Conservation (phyloP, 2,329 filamentous ascomycete species). For the Chrysoporthe cubensis region DNA sequence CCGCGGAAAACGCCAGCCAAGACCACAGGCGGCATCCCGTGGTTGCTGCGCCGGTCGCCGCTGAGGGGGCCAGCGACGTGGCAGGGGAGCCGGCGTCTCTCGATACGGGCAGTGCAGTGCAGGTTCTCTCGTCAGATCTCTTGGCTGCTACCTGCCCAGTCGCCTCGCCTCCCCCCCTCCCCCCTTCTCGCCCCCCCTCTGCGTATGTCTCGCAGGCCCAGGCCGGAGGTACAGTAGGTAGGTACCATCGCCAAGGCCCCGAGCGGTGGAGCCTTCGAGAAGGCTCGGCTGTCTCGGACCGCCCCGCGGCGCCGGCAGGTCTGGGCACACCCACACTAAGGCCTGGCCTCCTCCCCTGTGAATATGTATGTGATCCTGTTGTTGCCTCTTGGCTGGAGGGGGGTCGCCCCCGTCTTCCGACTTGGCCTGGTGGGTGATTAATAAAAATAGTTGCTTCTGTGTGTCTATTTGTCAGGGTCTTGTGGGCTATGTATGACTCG, state of each 20-base stretch:
- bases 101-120: neutral
- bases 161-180: neutral
- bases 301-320: slow-evolving; percentile 15
- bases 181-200: neutral
- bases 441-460: too few species aligned
- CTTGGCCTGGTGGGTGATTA: too few species aligned
- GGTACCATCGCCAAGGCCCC: slow-evolving; percentile 13
- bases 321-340: neutral
- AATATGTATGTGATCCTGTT: too few species aligned
- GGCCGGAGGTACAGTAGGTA: neutral
- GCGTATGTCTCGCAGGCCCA: neutral
- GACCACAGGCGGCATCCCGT: too few species aligned
- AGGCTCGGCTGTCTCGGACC: slow-evolving; percentile 15
- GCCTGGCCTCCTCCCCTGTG: too few species aligned
- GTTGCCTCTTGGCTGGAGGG: too few species aligned
- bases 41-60: too few species aligned
- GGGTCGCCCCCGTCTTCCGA: too few species aligned
- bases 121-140: neutral
- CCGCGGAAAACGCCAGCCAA: too few species aligned
- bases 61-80: too few species aligned
- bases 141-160: neutral
- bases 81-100: neutral
- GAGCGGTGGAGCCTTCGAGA: slow-evolving; percentile 1
- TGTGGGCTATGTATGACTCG: too few species aligned
- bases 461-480: too few species aligned